Evolutionary conservation across 331 rosid genomes (phyloP).

Genomic region (Acacia concinna): DNA sequence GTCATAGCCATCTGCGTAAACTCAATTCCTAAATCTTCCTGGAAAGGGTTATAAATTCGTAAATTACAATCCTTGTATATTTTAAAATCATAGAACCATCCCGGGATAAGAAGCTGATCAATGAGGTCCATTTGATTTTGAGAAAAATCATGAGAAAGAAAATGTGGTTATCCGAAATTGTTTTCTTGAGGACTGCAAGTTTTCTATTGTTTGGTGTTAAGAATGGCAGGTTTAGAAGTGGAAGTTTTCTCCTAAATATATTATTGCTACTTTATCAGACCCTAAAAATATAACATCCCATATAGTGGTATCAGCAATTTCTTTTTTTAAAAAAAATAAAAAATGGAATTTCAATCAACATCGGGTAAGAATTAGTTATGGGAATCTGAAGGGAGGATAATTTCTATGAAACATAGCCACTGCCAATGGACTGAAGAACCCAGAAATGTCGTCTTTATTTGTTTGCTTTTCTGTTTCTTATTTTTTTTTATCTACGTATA

Average conservation of each 20-base stretch:
- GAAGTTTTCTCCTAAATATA: neutral
- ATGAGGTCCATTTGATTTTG: neutral
- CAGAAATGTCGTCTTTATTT: neutral
- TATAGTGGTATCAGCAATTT: neutral
- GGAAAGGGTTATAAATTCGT: conserved; percentile 10
- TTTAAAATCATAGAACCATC: neutral
- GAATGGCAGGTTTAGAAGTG: neutral
- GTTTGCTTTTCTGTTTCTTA: neutral
- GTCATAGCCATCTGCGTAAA: neutral
- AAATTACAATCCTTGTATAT: neutral
- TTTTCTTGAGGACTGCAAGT: neutral
- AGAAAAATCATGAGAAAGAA: neutral
- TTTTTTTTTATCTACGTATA: neutral
- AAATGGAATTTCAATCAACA: neutral
- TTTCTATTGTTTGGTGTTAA: neutral
- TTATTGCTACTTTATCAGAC: neutral
- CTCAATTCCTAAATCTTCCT: neutral
- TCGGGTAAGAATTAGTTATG: neutral
- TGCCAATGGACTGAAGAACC: neutral
- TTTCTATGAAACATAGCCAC: too few species aligned
- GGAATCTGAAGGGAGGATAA: too few species aligned
- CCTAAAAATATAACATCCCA: neutral
- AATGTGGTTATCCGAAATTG: neutral
- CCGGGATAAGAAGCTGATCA: neutral
- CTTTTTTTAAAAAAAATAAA: too few species aligned